Evolutionary conservation across 2,329 filamentous ascomycete species (phyloP).

Genomic region (Mycosphaerella sp.): DNA sequence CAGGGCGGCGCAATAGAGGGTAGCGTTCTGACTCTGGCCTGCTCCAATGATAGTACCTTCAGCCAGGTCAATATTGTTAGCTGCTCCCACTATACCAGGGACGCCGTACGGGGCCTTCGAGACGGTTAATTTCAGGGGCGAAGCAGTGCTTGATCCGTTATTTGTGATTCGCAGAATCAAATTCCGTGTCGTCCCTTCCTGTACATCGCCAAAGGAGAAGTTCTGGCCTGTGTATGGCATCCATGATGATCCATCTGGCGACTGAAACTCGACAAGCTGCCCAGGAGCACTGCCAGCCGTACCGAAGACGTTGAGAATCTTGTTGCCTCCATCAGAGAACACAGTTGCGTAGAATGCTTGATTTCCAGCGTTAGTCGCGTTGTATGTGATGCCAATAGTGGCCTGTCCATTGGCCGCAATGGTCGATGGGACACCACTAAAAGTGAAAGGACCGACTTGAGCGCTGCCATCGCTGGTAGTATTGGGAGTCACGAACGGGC

Average conservation of each 20-base stretch:
- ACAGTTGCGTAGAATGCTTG: constrained; percentile 6
- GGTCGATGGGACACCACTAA: constrained; percentile 3
- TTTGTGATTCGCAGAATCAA: constrained; percentile 8
- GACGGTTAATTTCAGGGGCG: constrained; percentile 7
- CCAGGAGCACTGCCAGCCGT: constrained; percentile 5
- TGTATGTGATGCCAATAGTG: constrained; percentile 4
- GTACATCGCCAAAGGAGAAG: constrained; percentile 8
- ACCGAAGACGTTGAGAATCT: constrained; percentile 8
- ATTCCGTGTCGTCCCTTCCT: constrained; percentile 1
- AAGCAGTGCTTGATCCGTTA: constrained; percentile 9
- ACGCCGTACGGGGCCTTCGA: constrained; percentile 10
- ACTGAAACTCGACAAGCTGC: constrained; percentile 7
- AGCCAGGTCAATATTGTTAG: constrained; percentile 9
- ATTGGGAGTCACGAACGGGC: constrained; percentile 8
- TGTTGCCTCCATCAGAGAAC: constrained; percentile 2
- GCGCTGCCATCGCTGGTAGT: constrained; percentile 2
- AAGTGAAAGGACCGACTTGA: constrained; percentile 8
- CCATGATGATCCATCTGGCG: constrained; percentile 1
- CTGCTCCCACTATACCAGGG: constrained; percentile 7
- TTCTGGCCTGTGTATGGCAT: constrained; percentile 7
- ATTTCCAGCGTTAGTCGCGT: constrained; percentile 6
- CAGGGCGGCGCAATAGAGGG: constrained; percentile 3
- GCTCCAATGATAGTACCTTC: constrained; percentile 9
- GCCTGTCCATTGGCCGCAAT: constrained; percentile 3
- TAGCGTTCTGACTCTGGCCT: constrained; percentile 7